phyloP scores from a whole-genome alignment of 2,329 filamentous ascomycete genomes.

The Aspergillus fumigatiaffinis region DNA sequence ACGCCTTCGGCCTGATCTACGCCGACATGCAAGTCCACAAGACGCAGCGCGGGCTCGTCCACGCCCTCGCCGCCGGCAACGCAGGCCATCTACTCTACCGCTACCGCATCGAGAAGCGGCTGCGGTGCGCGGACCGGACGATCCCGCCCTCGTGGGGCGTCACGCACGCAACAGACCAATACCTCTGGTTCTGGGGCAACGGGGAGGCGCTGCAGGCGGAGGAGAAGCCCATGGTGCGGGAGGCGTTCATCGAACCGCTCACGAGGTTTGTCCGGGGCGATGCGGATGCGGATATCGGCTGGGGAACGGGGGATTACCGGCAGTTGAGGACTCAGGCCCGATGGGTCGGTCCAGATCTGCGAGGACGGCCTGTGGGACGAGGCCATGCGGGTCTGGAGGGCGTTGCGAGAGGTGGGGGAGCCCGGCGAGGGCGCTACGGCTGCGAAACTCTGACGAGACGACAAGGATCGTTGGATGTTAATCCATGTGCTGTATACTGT shows the following conservation, averaged over 20 bases:
- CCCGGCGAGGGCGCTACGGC: neutral
- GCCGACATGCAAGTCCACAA: slow-evolving; percentile 55
- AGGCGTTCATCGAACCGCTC: slow-evolving; percentile 28
- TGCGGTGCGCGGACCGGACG: slow-evolving; percentile 42
- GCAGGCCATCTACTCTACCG: slow-evolving; percentile 46
- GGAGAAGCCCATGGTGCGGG: slow-evolving; percentile 43
- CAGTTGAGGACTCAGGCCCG: slow-evolving; percentile 44
- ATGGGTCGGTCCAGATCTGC: slow-evolving; percentile 47
- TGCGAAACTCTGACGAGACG: slow-evolving; percentile 6
- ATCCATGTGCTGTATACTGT: too few relatives aligned
- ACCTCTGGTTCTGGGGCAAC: slow-evolving; percentile 56
- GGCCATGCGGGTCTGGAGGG: slow-evolving; percentile 47
- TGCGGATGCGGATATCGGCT: slow-evolving; percentile 18
- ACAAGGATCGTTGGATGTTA: neutral
- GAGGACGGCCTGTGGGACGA: slow-evolving; percentile 46
- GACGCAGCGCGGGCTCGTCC: slow-evolving; percentile 50
- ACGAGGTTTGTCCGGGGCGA: slow-evolving; percentile 24
- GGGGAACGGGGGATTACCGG: slow-evolving; percentile 24
- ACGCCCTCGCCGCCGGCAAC: slow-evolving; percentile 41
- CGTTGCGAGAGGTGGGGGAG: slow-evolving; percentile 18
- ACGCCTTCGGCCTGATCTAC: slow-evolving; percentile 53
- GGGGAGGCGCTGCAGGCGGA: slow-evolving; percentile 36
- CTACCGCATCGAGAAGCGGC: slow-evolving; percentile 54
- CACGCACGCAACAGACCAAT: slow-evolving; percentile 52
- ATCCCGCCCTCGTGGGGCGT: slow-evolving; percentile 49